Evolutionary conservation across 345 rosid genomes (phyloP), one percentile per base, ranked within the genome.

Genomic region (Orychophragmus violaceus): DNA sequence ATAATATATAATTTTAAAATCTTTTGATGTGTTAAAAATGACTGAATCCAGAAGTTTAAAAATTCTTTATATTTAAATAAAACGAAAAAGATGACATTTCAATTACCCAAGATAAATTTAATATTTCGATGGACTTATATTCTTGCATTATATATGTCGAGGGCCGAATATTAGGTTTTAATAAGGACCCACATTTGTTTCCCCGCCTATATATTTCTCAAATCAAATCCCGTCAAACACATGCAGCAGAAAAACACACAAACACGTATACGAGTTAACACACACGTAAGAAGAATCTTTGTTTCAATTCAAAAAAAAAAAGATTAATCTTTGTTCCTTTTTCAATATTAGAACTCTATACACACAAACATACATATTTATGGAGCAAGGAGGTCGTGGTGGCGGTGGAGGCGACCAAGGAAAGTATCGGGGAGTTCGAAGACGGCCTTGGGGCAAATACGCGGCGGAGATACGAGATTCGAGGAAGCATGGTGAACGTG

Each of bases 401-500:
- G 51, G 68, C 5, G 55, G 71, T 14, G 70, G 59, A 56, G 70
- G 64, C 4, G 72, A 74, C 32, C 68, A 74, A 17, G 68, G 50
- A n/a, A 74, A 74, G 63, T 88, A 85, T 75, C 76, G 97, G 0
- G 97, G 97, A 6, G 91, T 91, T n/a, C 41, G 97, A 13, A 70
- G 76, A 69, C 77, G 97, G 72, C 97, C 97, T 0, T 91, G 97
- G 97, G 97, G 96, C 4, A 91, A 88, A 77, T 91, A 79, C 7
- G 97, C 97, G 0, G 94, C 96, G 0, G 97, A 91, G 88, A 91
- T 91, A 61, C 83, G 96, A 0, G 96, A 91, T 69, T 88, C 96
- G 0, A 78, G 79, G 6, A 74, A 83, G 27, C 94, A 82, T 1
- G 94, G 97, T 3, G 87, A 86, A n/a, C 81, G 97, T 9, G 72